Evolutionary conservation across 208 protist genomes (phyloP), one percentile per base, ranked within the genome.

Genomic region (Naegleria gruberi): DNA sequence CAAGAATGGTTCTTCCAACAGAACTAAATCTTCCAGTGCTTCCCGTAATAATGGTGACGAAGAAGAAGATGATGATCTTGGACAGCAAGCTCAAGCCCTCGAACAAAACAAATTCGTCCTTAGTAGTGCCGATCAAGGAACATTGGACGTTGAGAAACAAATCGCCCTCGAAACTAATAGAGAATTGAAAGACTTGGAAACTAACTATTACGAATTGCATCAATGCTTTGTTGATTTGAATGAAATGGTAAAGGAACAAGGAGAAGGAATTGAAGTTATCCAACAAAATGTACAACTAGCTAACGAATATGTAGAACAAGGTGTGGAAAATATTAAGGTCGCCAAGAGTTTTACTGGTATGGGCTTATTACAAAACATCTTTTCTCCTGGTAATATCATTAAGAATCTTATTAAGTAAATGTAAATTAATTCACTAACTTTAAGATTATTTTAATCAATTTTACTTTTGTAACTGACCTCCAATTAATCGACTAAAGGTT

Each of bases 151-250:
- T 0, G 81, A 84, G 40, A 84, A 84, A 45, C 34, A 84, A 45
- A 84, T 84, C 44, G 81, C 81, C 0, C 30, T 46, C 17, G 81
- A 84, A 45, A 44, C 81, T 2, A 26, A 84, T 44, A 15, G n/a
- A 45, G 81, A 42, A 42, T 41, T 84, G n/a, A 84, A 43, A 84
- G 81, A 84, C 17, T 84, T 84, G n/a, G 81, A 84, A 45, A 84
- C 81, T 45, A 45, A 45, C n/a, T 84, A 84, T 43, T 46, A 84
- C 44, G 81, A 84, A n/a, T 84, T 84, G n/a, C 81, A 84, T 84
- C 81, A 45, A n/a, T 84, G 34, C 17, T 46, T 84, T 41, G 42
- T 46, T 15, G 81, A 84, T 84, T 41, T 84, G 17, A 84, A 84
- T 43, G 17, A 42, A 84, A 45, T 84, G 42, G 15, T 84, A 10